Percentiles rank a stretch among this genome's conserved stretches.
These are phyloP conservation scores for Umbilicus rupestris DNA, from an alignment of 164 flowering plant genomes.

Conservation along the genomic window DNA sequence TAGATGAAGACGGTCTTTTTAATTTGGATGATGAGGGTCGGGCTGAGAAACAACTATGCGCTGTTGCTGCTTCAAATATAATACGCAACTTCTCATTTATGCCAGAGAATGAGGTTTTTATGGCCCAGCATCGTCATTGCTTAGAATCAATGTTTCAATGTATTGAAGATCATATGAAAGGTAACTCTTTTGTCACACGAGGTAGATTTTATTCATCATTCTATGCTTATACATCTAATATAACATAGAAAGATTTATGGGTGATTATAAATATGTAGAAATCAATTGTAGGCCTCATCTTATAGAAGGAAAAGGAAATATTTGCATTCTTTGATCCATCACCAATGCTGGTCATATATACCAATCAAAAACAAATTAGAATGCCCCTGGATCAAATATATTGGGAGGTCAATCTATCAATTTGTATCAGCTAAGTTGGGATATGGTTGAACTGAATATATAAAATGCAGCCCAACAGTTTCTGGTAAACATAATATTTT, in stretches of 20 bases:
- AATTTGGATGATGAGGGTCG: conserved; percentile 90
- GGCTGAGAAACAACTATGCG: conserved; percentile 88
- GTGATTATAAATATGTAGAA: neutral
- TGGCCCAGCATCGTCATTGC: conserved; percentile 84
- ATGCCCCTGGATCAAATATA: neutral
- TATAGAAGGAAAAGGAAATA: too few relatives aligned
- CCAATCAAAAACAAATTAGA: neutral
- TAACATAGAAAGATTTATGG: neutral
- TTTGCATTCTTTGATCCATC: too few relatives aligned
- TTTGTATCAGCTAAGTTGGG: neutral
- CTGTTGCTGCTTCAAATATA: conserved; percentile 92
- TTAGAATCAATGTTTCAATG: conserved; percentile 79
- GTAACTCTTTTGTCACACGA: conserved; percentile 16
- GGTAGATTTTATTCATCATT: neutral
- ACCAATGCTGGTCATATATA: too few relatives aligned
- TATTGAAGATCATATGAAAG: conserved; percentile 58
- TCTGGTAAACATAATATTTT: neutral
- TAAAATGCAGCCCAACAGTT: neutral
- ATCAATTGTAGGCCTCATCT: too few relatives aligned
- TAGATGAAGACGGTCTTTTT: conserved; percentile 84
- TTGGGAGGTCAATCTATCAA: neutral
- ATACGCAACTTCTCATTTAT: conserved; percentile 95
- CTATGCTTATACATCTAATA: neutral
- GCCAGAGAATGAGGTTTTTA: conserved; percentile 77
- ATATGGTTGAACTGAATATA: neutral